A percentile compares a stretch with the other conserved stretches of the same genome.
Conservation (phyloP, 805 yeast species). For the Clavispora phyllophila region DNA sequence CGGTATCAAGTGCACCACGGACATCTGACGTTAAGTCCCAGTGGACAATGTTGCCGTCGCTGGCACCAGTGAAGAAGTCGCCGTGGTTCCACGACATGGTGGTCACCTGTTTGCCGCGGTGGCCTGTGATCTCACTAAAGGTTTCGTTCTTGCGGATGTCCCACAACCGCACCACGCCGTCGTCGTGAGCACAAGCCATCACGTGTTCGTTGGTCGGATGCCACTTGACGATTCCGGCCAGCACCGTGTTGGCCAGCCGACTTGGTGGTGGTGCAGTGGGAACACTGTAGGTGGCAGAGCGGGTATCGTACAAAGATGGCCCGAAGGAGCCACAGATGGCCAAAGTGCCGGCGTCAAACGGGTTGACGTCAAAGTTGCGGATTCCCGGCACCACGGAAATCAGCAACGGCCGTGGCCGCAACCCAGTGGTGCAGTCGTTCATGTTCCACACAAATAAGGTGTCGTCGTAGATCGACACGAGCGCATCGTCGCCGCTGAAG, state of each 20-base stretch:
- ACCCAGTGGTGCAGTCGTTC: constrained; percentile 42
- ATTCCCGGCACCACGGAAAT: constrained; percentile 50
- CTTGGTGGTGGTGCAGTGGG: no score
- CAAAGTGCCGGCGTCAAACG: constrained; percentile 44
- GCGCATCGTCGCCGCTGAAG: constrained; percentile 32
- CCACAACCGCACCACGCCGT: constrained; percentile 62
- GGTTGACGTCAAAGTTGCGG: constrained; percentile 45
- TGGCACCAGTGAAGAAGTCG: constrained; percentile 54
- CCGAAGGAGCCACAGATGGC: constrained; percentile 72
- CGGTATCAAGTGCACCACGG: constrained; percentile 8
- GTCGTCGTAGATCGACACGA: constrained; percentile 63
- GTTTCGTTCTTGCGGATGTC: constrained; percentile 63
- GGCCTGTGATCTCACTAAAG: constrained; percentile 51
- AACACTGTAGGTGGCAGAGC: constrained; percentile 41
- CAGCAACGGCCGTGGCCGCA: constrained; percentile 45
- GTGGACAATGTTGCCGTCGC: constrained; percentile 62
- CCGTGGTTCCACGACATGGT: constrained; percentile 56
- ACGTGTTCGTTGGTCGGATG: constrained; percentile 53
- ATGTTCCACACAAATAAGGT: constrained; percentile 76
- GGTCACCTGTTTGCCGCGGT: constrained; percentile 45
- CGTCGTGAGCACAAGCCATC: constrained; percentile 60
- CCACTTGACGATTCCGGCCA: constrained; percentile 55
- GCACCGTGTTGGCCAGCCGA: constrained; percentile 12
- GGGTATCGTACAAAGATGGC: constrained; percentile 65
- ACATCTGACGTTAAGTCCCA: constrained; percentile 49